Evolutionary conservation across 257 asterid species (phyloP), one percentile per base, ranked within the genome.

Genomic region (Avicennia marina): DNA sequence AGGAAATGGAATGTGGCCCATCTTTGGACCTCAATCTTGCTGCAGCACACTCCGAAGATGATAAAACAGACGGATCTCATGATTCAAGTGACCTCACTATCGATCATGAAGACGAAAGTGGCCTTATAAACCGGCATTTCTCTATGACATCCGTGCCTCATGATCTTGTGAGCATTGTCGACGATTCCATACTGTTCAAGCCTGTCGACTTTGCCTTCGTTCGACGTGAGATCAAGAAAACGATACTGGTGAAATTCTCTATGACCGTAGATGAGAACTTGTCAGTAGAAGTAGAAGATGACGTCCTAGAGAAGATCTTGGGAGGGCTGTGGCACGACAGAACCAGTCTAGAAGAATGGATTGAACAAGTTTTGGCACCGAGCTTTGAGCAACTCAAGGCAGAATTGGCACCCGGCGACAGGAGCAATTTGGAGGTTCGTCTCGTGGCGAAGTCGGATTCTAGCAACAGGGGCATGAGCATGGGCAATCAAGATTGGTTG

Each of bases 311-410:
- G 68, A 86, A 69, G 66, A 81, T 87, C 67, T 19, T 85, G 10
- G 94, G 91, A 9, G 98, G 95, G 25, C 36, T 90, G 21, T 85
- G 88, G 89, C 85, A 80, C 17, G 96, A 82, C 21, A 67, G 61
- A 40, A 73, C 75, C 0, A 76, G 95, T 47, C 63, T 90, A 7
- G 81, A 47, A 25, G 82, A 83, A 60, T 90, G 98, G 98, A 70
- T 83, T 1, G 83, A 72, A 42, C 77, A 73, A 17, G 87, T 75
- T 17, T 50, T 87, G 51, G 72, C 53, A 1, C 98, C 96, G 1
- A 70, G 86, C 53, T 84, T 90, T 8, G 77, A 77, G 0, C 75
- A 59, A 22, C 69, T 90, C 32, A 78, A 71, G 15, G 7, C 33
- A 3, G 5, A 7, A 29, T 11, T 83, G 34, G 46, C 79, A 0